phyloP scores from a whole-genome alignment of 2,329 filamentous ascomycete species.

The Trichophyton equinum region DNA sequence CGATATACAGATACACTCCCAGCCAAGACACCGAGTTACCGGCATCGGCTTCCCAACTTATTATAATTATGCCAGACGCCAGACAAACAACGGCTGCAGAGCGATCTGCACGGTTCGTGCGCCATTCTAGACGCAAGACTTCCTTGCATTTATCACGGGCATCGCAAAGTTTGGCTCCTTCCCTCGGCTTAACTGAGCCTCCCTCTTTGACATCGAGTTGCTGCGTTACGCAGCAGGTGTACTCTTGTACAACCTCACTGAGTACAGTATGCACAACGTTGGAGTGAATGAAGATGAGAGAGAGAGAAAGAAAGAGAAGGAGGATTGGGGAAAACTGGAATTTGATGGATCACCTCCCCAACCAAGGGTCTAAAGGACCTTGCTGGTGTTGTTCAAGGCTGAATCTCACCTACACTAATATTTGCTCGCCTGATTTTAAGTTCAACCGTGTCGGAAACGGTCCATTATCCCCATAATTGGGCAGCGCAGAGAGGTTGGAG shows the following conservation, averaged over 20 bases:
- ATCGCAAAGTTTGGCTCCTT: background rate
- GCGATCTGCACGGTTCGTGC: constrained; percentile 2
- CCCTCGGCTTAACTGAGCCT: background rate
- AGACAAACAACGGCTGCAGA: background rate
- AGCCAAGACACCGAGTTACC: constrained; percentile 1
- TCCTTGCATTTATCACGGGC: background rate
- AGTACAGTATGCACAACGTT: no score
- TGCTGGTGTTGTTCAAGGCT: background rate
- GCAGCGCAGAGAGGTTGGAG: background rate
- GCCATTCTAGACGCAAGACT: constrained; percentile 2
- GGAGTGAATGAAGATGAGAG: no score
- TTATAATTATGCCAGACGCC: background rate
- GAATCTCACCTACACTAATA: background rate
- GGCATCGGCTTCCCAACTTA: background rate
- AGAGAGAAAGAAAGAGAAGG: background rate
- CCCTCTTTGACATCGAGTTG: background rate
- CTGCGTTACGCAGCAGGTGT: background rate
- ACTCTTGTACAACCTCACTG: background rate
- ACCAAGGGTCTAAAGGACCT: background rate
- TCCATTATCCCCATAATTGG: background rate
- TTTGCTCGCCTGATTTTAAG: background rate
- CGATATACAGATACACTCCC: no score
- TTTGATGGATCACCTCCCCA: background rate
- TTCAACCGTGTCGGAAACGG: background rate
- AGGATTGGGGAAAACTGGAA: background rate